A percentile compares a stretch with the other conserved stretches of the same genome.
Evolutionary conservation across 1,139 yeast species (phyloP).

Genomic region (Eremothecium cymbalariae): DNA sequence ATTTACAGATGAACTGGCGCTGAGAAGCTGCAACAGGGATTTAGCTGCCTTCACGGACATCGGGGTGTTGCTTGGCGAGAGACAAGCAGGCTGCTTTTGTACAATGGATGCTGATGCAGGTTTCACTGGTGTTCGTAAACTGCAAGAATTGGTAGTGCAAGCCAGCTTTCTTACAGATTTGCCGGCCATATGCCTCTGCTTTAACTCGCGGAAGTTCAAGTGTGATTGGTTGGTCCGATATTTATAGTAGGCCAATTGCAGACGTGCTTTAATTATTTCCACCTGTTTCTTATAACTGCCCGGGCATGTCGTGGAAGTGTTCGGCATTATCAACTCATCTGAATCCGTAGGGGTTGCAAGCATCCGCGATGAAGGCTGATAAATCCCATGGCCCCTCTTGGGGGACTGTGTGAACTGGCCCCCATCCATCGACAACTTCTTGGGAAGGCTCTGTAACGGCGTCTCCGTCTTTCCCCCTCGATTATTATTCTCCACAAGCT

Average conservation of each 20-base stretch:
- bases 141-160: slow-evolving; percentile 5
- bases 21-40: slow-evolving; percentile 28
- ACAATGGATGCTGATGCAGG: too few species aligned
- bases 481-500: too few species aligned
- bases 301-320: slow-evolving; percentile 1
- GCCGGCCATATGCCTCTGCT: not conserved
- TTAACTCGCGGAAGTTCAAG: slow-evolving; percentile 18
- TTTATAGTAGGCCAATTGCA: slow-evolving; percentile 73
- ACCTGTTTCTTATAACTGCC: slow-evolving; percentile 3
- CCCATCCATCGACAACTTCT: too few species aligned
- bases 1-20: slow-evolving; percentile 9
- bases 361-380: not conserved
- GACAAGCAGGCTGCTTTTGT: too few species aligned
- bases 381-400: too few species aligned
- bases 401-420: too few species aligned
- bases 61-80: slow-evolving; percentile 25
- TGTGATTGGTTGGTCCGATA: slow-evolving; percentile 49
- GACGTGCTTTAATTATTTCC: slow-evolving; percentile 51
- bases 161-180: slow-evolving; percentile 1
- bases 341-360: slow-evolving; percentile 1
- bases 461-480: too few species aligned
- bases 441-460: too few species aligned
- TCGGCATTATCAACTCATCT: slow-evolving; percentile 4
- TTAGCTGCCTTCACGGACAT: slow-evolving; percentile 32
- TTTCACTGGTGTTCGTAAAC: slow-evolving; percentile 9